These are phyloP conservation scores for Phyllosticta ampelicida DNA, from an alignment of 2,329 filamentous ascomycete genomes.

Conservation along the genomic window DNA sequence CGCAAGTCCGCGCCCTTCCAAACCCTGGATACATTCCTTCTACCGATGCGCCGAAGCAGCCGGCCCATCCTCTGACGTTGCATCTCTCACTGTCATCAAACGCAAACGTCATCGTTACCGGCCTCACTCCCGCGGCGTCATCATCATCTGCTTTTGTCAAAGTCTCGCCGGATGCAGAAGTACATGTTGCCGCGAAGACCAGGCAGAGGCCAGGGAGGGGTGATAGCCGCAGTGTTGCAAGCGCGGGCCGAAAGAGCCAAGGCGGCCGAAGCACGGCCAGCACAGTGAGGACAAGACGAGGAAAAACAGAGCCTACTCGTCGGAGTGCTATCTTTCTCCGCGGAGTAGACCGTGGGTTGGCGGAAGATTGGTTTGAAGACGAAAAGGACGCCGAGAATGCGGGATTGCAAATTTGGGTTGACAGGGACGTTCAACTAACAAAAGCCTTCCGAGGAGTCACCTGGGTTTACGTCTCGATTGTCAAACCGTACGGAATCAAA, in stretches of 20 bases:
- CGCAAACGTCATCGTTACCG: conserved; percentile 78
- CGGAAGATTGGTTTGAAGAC: conserved; percentile 69
- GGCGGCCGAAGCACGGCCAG: conserved; percentile 61
- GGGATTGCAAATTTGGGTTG: conserved; percentile 71
- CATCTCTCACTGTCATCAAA: conserved; percentile 94
- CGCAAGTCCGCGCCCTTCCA: conserved; percentile 84
- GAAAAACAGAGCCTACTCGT: conserved; percentile 53
- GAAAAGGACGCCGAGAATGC: conserved; percentile 40
- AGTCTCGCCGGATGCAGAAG: conserved; percentile 86
- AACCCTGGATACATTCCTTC: conserved; percentile 60
- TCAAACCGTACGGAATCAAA: conserved; percentile 69
- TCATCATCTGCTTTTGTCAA: conserved; percentile 72
- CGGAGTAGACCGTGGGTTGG: conserved; percentile 60
- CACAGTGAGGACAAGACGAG: conserved; percentile 50
- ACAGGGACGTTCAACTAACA: conserved; percentile 61
- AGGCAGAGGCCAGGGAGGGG: conserved; percentile 57
- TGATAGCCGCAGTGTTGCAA: conserved; percentile 63
- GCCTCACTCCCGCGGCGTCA: conserved; percentile 63
- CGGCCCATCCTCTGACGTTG: conserved; percentile 71
- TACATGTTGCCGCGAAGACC: conserved; percentile 92
- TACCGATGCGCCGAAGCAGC: conserved; percentile 37
- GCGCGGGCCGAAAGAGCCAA: conserved; percentile 64
- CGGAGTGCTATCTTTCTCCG: conserved; percentile 64
- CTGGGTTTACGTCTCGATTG: conserved; percentile 74
- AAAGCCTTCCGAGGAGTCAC: conserved; percentile 65